Conservation (phyloP, 2,329 filamentous ascomycete genomes). For the Alternaria dauci region DNA sequence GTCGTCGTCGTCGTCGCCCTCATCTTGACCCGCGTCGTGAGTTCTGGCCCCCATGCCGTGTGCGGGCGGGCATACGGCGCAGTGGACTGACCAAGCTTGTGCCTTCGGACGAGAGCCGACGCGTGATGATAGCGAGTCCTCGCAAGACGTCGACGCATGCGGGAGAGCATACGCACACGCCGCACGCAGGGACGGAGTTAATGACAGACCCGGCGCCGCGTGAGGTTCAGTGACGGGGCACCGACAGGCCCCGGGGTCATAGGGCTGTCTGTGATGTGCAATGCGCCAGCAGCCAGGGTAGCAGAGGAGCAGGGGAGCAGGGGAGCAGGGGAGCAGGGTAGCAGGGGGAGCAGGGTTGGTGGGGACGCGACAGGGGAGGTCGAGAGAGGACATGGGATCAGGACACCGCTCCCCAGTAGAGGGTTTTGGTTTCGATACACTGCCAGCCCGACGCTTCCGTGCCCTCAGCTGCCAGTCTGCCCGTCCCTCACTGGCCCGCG, state of each 20-base stretch:
- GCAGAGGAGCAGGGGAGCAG: background rate
- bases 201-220: slow-evolving; percentile 28
- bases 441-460: slow-evolving; percentile 33
- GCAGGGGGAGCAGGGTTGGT: slow-evolving; percentile 18
- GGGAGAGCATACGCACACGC: slow-evolving; percentile 13
- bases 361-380: slow-evolving; percentile 12
- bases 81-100: slow-evolving; percentile 3
- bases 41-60: slow-evolving; percentile 23
- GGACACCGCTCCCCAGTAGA: slow-evolving; percentile 39
- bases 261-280: slow-evolving; percentile 32
- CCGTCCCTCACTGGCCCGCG: slow-evolving; percentile 39
- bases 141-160: slow-evolving; percentile 1
- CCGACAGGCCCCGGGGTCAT: slow-evolving; percentile 31
- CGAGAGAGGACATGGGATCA: slow-evolving; percentile 14
- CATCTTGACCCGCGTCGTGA: no score
- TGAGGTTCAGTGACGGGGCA: slow-evolving; percentile 10
- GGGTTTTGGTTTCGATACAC: slow-evolving; percentile 29
- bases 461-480: slow-evolving; percentile 29
- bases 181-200: slow-evolving; percentile 31
- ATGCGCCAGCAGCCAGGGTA: slow-evolving; percentile 20
- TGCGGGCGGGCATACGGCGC: slow-evolving; percentile 15
- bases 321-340: slow-evolving; percentile 12
- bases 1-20: background rate
- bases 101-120: slow-evolving; percentile 15
- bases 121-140: slow-evolving; percentile 2